phyloP scores from a whole-genome alignment of 2,329 filamentous ascomycete species.

The Aspergillus arachidicola region DNA sequence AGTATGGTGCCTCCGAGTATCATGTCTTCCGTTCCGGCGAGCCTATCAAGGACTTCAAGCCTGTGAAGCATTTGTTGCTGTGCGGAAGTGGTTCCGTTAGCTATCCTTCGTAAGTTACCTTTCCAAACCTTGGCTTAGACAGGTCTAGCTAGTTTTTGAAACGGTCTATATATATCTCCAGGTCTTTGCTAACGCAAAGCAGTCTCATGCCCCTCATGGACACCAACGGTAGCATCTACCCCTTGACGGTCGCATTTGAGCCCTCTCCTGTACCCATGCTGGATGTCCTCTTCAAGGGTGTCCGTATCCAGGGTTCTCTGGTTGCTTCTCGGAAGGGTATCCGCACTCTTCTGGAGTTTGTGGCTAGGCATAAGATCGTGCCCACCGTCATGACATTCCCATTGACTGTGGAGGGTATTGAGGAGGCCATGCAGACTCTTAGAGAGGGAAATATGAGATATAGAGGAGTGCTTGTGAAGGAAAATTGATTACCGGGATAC shows the following conservation, averaged over 20 bases:
- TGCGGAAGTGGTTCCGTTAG: constrained; percentile 16
- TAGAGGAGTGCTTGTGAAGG: constrained; percentile 46
- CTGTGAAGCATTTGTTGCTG: constrained; percentile 21
- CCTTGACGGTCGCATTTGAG: constrained; percentile 26
- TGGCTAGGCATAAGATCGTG: constrained; percentile 60
- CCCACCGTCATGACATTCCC: constrained; percentile 67
- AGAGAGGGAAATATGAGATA: constrained; percentile 50
- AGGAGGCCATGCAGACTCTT: constrained; percentile 50
- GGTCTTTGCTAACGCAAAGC: background rate
- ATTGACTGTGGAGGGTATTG: constrained; percentile 53
- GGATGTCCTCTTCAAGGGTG: constrained; percentile 55
- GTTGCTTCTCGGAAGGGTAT: constrained; percentile 64
- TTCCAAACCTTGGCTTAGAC: background rate
- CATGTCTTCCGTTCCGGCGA: constrained; percentile 39
- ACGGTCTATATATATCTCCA: background rate
- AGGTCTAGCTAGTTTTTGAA: background rate
- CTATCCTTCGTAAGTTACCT: constrained; percentile 15
- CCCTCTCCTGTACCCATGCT: constrained; percentile 38
- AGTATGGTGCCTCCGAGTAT: constrained; percentile 64
- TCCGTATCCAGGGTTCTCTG: constrained; percentile 64
- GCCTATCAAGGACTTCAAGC: constrained; percentile 9
- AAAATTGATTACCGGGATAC: background rate
- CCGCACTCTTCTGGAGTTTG: constrained; percentile 67
- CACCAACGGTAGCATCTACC: constrained; percentile 31
- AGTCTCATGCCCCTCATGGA: constrained; percentile 29